Base-by-base conservation (phyloP, 257 asterid species). In the Ballota nigra region DNA sequence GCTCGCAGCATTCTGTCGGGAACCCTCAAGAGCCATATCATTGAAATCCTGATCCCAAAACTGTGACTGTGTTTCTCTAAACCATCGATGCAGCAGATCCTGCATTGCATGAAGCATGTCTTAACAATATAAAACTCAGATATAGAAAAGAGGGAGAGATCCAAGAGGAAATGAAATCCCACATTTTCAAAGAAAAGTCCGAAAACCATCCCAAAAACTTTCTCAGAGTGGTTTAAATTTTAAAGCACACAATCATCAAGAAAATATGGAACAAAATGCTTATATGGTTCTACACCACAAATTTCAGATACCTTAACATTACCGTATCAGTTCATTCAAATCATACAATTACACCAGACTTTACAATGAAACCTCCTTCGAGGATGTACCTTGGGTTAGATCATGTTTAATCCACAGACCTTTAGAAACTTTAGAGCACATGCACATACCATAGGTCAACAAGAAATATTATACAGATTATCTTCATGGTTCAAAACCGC, bases 61-160 rank as follows among this genome's bases (percentile, higher is more conserved):
- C 67, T 78, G 81, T 41, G 89, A 81, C 19, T 41, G 52, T 63
- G 85, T 80, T 68, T 82, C 85, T 65, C 75, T 86, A 79, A 88
- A 84, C 93, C 95, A 83, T 66, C 75, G 81, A 63, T 65, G 86
- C 60, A 94, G 83, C 89, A 91, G 77, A 74, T 74, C 84, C 99
- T 91, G 84, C 82, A 87, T 63, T 53, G 41, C 67, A 67, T 58
- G 6, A 40, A 40, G 62, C 61, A 68, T 41, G 28, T 16, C 7
- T 70, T 33, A 56, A 28, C 16, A 60, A 67, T 62, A 63, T 61
- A 57, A 47, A 62, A 56, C 56, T 70, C 56, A 43, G 16, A 47
- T 8, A 8, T 1, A 40, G 12, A 15, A 36, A 5, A 33, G 57
- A 57, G 19, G 10, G 10, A 18, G 8, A 52, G n/a, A 43, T 9